Conservation (phyloP, 768 basidiomycete species). For the Asterophora parasitica region DNA sequence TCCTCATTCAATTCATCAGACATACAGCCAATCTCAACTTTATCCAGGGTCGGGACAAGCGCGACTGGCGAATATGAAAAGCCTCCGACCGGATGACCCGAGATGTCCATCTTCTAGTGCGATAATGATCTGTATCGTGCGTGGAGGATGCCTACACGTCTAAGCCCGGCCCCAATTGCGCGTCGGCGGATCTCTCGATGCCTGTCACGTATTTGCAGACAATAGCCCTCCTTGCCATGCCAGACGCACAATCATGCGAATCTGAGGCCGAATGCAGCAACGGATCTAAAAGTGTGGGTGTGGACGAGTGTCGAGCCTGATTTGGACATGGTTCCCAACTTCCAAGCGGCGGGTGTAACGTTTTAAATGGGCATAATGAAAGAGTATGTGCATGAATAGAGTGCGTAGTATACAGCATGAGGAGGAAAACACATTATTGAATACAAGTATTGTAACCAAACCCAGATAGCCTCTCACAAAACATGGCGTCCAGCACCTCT, state of each 20-base stretch:
- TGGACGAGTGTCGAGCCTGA: too few relatives aligned
- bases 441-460: constrained; percentile 7
- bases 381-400: not conserved
- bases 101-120: too few relatives aligned
- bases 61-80: too few relatives aligned
- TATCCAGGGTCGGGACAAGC: too few relatives aligned
- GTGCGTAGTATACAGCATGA: constrained; percentile 9
- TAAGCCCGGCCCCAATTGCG: not conserved
- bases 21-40: too few relatives aligned
- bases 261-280: not conserved
- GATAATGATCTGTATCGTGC: too few relatives aligned
- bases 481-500: constrained; percentile 8
- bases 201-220: not conserved
- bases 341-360: too few relatives aligned
- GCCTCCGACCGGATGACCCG: too few relatives aligned
- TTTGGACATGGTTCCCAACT: too few relatives aligned
- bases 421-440: constrained; percentile 5
- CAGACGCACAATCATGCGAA: not conserved
- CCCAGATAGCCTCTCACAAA: constrained; percentile 6
- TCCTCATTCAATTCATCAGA: too few relatives aligned
- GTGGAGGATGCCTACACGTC: not conserved
- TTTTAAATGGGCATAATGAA: too few relatives aligned
- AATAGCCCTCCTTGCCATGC: not conserved
- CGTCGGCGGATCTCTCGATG: not conserved
- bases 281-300: too few relatives aligned